phyloP scores from a whole-genome alignment of 306 rosid species.

The Cicer arietinum region DNA sequence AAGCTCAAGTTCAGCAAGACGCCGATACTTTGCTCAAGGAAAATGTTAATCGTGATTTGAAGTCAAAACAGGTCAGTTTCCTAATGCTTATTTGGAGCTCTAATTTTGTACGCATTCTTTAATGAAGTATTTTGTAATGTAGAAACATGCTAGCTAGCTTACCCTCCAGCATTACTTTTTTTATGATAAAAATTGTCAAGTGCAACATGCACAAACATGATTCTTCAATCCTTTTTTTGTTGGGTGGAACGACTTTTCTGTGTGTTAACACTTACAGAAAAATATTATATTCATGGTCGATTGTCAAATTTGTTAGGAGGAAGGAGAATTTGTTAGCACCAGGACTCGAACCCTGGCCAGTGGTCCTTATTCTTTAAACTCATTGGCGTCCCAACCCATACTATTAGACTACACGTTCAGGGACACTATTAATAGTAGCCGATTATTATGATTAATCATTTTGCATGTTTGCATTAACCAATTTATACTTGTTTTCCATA shows the following conservation, averaged over 20 bases:
- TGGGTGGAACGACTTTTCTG: not conserved
- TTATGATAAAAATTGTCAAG: constrained; percentile 6
- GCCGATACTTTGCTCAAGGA: constrained; percentile 45
- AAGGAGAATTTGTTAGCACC: too few relatives aligned
- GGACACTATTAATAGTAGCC: not conserved
- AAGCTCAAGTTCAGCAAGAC: constrained; percentile 57
- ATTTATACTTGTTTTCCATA: constrained; percentile 4
- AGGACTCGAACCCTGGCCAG: too few relatives aligned
- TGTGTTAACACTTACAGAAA: not conserved
- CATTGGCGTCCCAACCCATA: too few relatives aligned
- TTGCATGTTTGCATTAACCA: constrained; percentile 6
- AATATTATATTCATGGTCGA: constrained; percentile 1
- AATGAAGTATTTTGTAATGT: constrained; percentile 15
- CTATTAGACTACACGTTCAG: too few relatives aligned
- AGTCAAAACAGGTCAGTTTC: constrained; percentile 70
- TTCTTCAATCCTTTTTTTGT: not conserved
- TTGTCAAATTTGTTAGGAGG: not conserved
- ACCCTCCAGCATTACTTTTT: not conserved
- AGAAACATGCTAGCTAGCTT: constrained; percentile 24
- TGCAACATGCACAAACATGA: constrained; percentile 30
- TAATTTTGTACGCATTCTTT: constrained; percentile 3
- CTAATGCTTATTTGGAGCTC: not conserved
- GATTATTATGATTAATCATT: not conserved
- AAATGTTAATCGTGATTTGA: constrained; percentile 50
- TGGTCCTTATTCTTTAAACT: too few relatives aligned